These are phyloP conservation scores for Starmerella scarabaei DNA, from an alignment of 805 yeast species.

Conservation along the genomic window DNA sequence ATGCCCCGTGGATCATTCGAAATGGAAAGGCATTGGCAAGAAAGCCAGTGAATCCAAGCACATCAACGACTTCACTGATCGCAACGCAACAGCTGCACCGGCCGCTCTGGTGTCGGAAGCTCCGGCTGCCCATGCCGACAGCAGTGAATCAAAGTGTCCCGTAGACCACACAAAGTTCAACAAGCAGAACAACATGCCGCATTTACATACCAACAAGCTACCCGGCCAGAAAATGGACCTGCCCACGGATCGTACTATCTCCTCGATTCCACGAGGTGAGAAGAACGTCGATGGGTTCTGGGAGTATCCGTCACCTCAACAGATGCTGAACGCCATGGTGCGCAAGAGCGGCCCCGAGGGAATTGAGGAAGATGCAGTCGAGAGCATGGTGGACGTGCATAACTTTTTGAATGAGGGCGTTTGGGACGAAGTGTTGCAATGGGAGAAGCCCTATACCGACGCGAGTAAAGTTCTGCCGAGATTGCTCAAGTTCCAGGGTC, in stretches of 20 bases:
- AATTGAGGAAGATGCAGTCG: conserved; percentile 90
- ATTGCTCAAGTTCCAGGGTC: conserved; percentile 74
- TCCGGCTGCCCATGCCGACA: background rate
- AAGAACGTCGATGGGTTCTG: conserved; percentile 57
- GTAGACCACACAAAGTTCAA: conserved; percentile 33
- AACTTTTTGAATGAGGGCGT: conserved; percentile 95
- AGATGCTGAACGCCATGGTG: conserved; percentile 95
- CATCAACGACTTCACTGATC: too few relatives aligned
- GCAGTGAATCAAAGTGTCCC: conserved; percentile 28
- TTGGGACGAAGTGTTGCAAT: conserved; percentile 82
- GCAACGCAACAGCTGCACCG: background rate
- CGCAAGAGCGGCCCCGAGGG: conserved; percentile 67
- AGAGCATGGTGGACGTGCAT: conserved; percentile 92
- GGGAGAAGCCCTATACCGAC: conserved; percentile 70
- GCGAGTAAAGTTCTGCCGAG: conserved; percentile 53
- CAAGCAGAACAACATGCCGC: conserved; percentile 85
- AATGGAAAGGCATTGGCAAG: conserved; percentile 16
- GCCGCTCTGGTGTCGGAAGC: background rate
- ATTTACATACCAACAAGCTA: conserved; percentile 48
- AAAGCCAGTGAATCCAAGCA: background rate
- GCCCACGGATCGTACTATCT: conserved; percentile 71
- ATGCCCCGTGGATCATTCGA: conserved; percentile 34
- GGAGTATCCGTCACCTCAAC: conserved; percentile 99
- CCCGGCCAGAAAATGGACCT: conserved; percentile 71
- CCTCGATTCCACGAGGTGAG: conserved; percentile 78